phyloP scores from a whole-genome alignment of 2,329 filamentous ascomycete genomes.

The Xylaria digitata region DNA sequence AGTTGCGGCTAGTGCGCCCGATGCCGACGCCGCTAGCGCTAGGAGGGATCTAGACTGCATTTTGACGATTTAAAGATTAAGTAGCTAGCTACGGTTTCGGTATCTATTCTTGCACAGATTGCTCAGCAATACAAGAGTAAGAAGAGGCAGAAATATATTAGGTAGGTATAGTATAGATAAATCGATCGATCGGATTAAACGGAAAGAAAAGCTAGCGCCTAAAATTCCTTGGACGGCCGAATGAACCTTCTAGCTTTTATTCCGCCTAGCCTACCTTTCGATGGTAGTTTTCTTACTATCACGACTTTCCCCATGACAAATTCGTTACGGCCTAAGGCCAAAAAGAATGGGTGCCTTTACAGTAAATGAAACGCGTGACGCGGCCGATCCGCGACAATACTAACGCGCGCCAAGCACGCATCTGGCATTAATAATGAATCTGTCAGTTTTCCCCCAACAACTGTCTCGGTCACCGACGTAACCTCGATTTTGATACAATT shows the following conservation, averaged over 20 bases:
- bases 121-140: constrained; percentile 11
- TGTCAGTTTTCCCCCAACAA: constrained; percentile 1
- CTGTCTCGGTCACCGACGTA: neutral
- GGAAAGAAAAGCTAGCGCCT: constrained; percentile 5
- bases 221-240: neutral
- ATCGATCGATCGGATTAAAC: constrained; percentile 14
- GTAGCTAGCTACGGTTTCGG: constrained; percentile 5
- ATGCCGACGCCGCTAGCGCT: constrained; percentile 50
- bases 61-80: constrained; percentile 32
- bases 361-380: constrained; percentile 40
- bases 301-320: constrained; percentile 29
- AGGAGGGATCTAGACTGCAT: constrained; percentile 52
- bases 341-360: constrained; percentile 15
- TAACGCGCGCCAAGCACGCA: constrained; percentile 33
- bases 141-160: neutral
- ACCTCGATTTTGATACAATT: constrained; percentile 27
- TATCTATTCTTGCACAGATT: constrained; percentile 6
- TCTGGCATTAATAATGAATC: constrained; percentile 21
- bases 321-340: constrained; percentile 2
- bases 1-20: constrained; percentile 54
- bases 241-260: constrained; percentile 8
- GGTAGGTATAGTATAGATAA: constrained; percentile 3
- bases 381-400: constrained; percentile 42
- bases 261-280: neutral
- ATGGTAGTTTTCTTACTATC: constrained; percentile 16